These are phyloP conservation scores for Limnomonas spitsbergensis DNA, from an alignment of 139 green algal species.

Conservation along the genomic window DNA sequence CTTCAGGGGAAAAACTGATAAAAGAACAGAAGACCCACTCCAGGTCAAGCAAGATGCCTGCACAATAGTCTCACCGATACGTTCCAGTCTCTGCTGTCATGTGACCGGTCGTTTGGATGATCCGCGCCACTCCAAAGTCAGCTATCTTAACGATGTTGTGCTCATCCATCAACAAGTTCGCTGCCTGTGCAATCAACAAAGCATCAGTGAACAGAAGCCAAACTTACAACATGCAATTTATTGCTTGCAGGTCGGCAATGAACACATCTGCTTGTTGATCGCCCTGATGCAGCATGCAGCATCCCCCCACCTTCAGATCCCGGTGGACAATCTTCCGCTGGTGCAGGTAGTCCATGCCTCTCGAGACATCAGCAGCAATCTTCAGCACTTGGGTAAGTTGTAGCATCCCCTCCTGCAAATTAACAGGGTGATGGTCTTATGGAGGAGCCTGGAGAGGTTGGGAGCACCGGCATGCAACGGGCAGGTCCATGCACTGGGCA, in stretches of 20 bases:
- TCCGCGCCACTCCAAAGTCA: slow-evolving; percentile 75
- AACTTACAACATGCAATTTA: too few relatives aligned
- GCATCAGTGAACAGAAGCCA: too few relatives aligned
- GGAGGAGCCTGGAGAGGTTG: too few relatives aligned
- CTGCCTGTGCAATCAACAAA: slow-evolving; percentile 55
- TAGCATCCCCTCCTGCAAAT: slow-evolving; percentile 57
- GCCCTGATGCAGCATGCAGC: too few relatives aligned
- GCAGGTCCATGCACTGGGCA: too few relatives aligned
- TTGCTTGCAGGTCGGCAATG: too few relatives aligned
- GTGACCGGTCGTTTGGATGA: slow-evolving; percentile 77
- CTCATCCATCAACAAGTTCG: slow-evolving; percentile 97
- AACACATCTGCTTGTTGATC: too few relatives aligned
- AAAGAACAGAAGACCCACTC: too few relatives aligned
- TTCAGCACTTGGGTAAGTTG: slow-evolving; percentile 72
- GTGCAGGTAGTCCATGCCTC: slow-evolving; percentile 99
- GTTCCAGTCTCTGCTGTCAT: slow-evolving; percentile 99
- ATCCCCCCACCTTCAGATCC: slow-evolving; percentile 44
- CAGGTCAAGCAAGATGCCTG: too few relatives aligned
- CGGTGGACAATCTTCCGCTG: slow-evolving; percentile 96
- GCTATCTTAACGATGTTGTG: slow-evolving; percentile 75
- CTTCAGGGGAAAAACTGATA: too few relatives aligned
- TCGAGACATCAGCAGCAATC: slow-evolving; percentile 80
- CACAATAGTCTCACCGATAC: slow-evolving; percentile 81
- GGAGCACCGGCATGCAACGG: too few relatives aligned
- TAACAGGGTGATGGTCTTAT: too few relatives aligned